Evolutionary conservation across 73 alveolate genomes (phyloP).

Genomic region (Paraurostyla sp.): DNA sequence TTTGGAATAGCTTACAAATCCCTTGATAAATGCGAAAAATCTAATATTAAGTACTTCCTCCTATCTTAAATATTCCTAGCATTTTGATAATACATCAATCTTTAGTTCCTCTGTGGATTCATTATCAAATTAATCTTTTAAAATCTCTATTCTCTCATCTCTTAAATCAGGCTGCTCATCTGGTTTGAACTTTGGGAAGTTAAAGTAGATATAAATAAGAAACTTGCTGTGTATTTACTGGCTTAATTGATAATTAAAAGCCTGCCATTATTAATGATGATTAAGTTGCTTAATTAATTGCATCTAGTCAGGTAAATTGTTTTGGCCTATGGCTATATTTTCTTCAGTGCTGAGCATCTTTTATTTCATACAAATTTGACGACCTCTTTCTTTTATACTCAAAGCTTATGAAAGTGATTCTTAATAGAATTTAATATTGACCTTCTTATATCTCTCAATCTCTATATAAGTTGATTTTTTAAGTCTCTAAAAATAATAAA

Average conservation of each 20-base stretch:
- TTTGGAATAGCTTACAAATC: neutral
- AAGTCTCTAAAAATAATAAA: neutral
- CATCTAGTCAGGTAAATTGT: neutral
- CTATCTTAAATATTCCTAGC: neutral
- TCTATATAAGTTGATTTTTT: neutral
- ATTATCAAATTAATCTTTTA: neutral
- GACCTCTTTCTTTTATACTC: neutral
- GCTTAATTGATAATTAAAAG: neutral
- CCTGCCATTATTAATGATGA: conserved; percentile 31
- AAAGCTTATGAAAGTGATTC: conserved; percentile 16
- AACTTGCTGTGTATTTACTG: neutral
- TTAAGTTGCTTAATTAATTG: neutral
- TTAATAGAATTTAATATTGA: neutral
- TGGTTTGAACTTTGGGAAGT: neutral
- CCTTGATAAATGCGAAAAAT: conserved; percentile 35
- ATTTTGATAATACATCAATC: neutral
- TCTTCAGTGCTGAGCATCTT: neutral
- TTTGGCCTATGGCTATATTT: neutral
- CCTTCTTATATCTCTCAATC: neutral
- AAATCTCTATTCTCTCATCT: neutral
- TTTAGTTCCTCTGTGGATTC: neutral
- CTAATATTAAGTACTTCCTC: neutral
- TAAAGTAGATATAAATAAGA: neutral
- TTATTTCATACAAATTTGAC: conserved; percentile 12
- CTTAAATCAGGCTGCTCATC: neutral